Conservation (phyloP, 2,329 filamentous ascomycete genomes). For the Penicillium sp. region DNA sequence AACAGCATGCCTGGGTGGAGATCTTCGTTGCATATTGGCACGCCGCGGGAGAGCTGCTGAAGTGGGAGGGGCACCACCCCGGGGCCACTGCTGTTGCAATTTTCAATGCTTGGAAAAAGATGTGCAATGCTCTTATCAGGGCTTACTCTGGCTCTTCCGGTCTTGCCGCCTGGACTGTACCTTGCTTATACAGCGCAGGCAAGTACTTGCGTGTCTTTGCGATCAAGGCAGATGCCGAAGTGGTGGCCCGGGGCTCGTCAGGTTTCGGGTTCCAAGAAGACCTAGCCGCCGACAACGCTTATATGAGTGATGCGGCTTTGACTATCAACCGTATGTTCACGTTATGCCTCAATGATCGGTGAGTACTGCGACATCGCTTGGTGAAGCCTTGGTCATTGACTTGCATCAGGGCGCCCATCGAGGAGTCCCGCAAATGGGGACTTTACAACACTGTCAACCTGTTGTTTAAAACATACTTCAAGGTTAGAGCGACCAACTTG, state of each 20-base stretch:
- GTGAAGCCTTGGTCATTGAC: conserved; percentile 9
- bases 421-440: conserved; percentile 95
- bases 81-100: conserved; percentile 69
- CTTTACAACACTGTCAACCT: conserved; percentile 93
- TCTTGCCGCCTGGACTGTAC: conserved; percentile 87
- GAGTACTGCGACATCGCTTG: conserved; percentile 26
- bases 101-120: conserved; percentile 82
- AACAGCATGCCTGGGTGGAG: conserved; percentile 77
- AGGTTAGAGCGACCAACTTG: conserved; percentile 39
- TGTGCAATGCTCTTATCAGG: conserved; percentile 69
- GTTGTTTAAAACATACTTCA: conserved; percentile 98
- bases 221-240: conserved; percentile 77
- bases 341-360: conserved; percentile 84
- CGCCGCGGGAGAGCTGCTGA: conserved; percentile 66
- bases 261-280: conserved; percentile 67
- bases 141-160: conserved; percentile 65
- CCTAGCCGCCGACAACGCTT: conserved; percentile 72
- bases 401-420: conserved; percentile 61
- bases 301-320: conserved; percentile 83
- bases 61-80: conserved; percentile 51
- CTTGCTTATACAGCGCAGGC: conserved; percentile 78
- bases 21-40: conserved; percentile 82
- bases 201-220: conserved; percentile 84
- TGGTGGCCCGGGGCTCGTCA: conserved; percentile 45
- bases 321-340: conserved; percentile 90